Conservation (phyloP, 805 yeast genomes). For the Suhomyces kilbournensis region DNA sequence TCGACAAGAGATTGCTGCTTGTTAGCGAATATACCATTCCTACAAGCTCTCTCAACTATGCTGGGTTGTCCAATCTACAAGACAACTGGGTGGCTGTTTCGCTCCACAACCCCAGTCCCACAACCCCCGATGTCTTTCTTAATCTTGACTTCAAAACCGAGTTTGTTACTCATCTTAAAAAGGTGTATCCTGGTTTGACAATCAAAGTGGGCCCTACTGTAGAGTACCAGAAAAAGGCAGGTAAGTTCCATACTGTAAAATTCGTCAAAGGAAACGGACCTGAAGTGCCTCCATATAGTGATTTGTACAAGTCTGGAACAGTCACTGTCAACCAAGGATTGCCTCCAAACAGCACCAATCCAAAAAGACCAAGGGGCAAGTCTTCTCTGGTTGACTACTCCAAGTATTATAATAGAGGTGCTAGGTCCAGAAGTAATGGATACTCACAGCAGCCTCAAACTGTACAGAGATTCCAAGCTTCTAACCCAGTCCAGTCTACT, state of each 20-base stretch:
- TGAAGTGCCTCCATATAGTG: conserved; percentile 64
- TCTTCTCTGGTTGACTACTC: conserved; percentile 39
- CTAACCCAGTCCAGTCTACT: not conserved
- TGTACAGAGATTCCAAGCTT: not conserved
- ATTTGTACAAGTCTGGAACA: conserved; percentile 82
- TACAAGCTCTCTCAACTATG: conserved; percentile 53
- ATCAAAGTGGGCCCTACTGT: conserved; percentile 70
- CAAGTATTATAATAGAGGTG: conserved; percentile 37
- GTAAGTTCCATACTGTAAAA: conserved; percentile 74
- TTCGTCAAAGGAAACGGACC: conserved; percentile 51
- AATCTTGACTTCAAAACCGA: conserved; percentile 89
- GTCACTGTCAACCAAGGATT: conserved; percentile 78
- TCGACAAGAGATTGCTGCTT: conserved; percentile 55
- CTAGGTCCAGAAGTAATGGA: conserved; percentile 7
- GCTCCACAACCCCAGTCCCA: conserved; percentile 43
- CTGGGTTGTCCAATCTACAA: conserved; percentile 70
- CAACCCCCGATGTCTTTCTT: conserved; percentile 74
- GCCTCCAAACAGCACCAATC: conserved; percentile 69
- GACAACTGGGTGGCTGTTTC: conserved; percentile 91
- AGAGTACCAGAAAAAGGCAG: conserved; percentile 87
- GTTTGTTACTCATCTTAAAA: conserved; percentile 68
- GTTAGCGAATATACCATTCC: conserved; percentile 63
- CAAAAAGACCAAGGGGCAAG: conserved; percentile 68
- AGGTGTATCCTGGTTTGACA: conserved; percentile 53
- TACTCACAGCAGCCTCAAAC: conserved; percentile 20